Evolutionary conservation across 179 eudicot genomes (phyloP), one percentile per base, ranked within the genome.

Genomic region (Corrigiola litoralis): DNA sequence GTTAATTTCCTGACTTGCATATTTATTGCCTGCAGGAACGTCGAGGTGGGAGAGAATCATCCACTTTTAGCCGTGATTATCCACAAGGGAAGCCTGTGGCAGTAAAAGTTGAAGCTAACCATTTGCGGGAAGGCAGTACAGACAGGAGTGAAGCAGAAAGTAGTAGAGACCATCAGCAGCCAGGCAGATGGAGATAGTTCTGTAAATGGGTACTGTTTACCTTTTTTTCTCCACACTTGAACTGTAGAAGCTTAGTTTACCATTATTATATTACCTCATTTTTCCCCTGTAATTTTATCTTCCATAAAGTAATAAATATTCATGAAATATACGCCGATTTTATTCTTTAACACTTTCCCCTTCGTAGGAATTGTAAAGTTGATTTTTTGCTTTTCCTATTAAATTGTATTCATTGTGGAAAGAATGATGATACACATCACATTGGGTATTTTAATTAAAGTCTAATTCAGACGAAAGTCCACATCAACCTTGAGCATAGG

Each of bases 121-220:
- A 72, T 49, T 57, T 69, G 27, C 66, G 25, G 52, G 92, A 84
- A 77, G 77, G 60, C 25, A 60, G 67, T 64, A 72, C 85, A 34
- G 79, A 85, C 56, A 76, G 70, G 65, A 84, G 87, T 36, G 92
- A 90, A 50, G 79, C 79, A 9, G 85, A 78, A 50, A 80, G 81
- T 56, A 72, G 78, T 67, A 77, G 68, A 63, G 80, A 78, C 58
- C 78, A 70, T 67, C 68, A 69, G 23, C 80, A 72, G 33, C 75
- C 66, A 56, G 42, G 54, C 53, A 68, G 73, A 61, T 74, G 84
- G 82, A 75, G 86, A 80, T 84, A 83, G 69, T 72, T 18, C 57
- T 70, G 75, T 60, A 65, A 58, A 67, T 70, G 56, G 72, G 80
- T 77, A 73, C 31, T 47, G 18, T 66, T 55, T 63, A n/a, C 65